These are phyloP conservation scores for Incumbomyces delicatus DNA, from an alignment of 2,329 filamentous ascomycete genomes.

Conservation along the genomic window DNA sequence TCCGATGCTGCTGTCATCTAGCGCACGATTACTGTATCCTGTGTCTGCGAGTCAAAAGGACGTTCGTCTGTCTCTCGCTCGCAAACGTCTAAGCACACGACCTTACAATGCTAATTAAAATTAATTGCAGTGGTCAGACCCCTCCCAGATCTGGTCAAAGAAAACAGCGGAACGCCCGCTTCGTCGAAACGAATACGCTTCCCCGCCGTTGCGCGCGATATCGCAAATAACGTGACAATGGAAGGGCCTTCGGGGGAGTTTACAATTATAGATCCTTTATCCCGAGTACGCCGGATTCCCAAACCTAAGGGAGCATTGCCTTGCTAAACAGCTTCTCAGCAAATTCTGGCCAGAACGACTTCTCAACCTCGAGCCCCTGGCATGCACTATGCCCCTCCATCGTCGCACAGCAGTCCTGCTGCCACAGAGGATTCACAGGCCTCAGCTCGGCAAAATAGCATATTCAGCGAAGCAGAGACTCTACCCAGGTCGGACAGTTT, in stretches of 20 bases:
- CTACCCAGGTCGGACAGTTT: constrained; percentile 3
- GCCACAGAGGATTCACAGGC: constrained; percentile 3
- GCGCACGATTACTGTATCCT: neutral
- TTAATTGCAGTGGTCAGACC: neutral
- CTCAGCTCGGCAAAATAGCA: neutral
- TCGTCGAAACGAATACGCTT: neutral
- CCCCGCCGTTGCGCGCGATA: neutral
- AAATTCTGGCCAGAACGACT: constrained; percentile 10
- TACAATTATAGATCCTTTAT: constrained; percentile 9
- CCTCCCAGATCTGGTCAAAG: neutral
- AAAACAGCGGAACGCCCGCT: neutral
- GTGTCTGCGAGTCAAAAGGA: neutral
- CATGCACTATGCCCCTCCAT: neutral
- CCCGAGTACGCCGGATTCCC: constrained; percentile 7
- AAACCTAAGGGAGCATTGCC: neutral
- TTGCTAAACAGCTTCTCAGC: constrained; percentile 6
- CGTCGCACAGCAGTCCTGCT: neutral
- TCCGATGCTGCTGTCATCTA: neutral
- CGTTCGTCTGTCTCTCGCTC: no score
- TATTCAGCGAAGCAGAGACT: constrained; percentile 3
- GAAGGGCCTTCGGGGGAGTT: neutral
- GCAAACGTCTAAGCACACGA: no score
- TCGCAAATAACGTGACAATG: constrained; percentile 1
- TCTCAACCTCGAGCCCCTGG: constrained; percentile 2
- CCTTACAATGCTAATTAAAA: neutral